Evolutionary conservation across 371 early-diverging fungal species (phyloP).

Genomic region (Rhizomucor pusillus): DNA sequence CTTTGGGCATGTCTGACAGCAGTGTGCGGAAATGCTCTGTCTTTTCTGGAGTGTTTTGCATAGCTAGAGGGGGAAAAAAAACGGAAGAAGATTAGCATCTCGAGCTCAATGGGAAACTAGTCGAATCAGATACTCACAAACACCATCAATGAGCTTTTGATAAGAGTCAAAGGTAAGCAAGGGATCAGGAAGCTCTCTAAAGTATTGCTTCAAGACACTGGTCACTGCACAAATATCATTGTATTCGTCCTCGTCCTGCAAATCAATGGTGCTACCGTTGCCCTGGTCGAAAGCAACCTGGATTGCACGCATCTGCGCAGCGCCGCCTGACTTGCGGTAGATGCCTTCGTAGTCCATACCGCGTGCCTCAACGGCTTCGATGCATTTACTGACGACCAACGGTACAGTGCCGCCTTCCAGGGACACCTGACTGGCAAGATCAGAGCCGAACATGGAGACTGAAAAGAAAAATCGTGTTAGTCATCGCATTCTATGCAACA

Average conservation of each 20-base stretch:
- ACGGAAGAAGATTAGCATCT: no score
- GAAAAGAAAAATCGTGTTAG: no score
- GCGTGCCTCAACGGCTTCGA: constrained; percentile 73
- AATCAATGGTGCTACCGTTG: constrained; percentile 47
- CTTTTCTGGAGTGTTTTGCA: constrained; percentile 32
- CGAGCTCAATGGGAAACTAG: no score
- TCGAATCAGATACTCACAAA: constrained; percentile 54
- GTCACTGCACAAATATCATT: constrained; percentile 78
- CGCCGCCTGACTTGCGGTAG: constrained; percentile 90
- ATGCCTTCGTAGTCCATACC: constrained; percentile 88
- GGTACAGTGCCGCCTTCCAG: constrained; percentile 56
- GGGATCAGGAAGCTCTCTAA: constrained; percentile 91
- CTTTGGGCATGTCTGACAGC: no score
- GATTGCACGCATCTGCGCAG: constrained; percentile 74
- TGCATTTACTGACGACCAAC: constrained; percentile 70
- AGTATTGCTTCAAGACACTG: constrained; percentile 92
- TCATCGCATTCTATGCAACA: not conserved
- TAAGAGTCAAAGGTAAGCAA: constrained; percentile 82
- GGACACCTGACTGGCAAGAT: constrained; percentile 22
- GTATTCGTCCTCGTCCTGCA: constrained; percentile 50
- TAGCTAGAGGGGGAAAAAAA: no score
- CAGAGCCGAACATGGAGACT: constrained; percentile 33
- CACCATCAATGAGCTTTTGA: constrained; percentile 69
- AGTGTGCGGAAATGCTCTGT: no score
- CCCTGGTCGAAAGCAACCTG: constrained; percentile 53